Evolutionary conservation across 2,329 filamentous ascomycete genomes (phyloP), one percentile per base, ranked within the genome.

Genomic region (Proliferodiscus dingleyae): DNA sequence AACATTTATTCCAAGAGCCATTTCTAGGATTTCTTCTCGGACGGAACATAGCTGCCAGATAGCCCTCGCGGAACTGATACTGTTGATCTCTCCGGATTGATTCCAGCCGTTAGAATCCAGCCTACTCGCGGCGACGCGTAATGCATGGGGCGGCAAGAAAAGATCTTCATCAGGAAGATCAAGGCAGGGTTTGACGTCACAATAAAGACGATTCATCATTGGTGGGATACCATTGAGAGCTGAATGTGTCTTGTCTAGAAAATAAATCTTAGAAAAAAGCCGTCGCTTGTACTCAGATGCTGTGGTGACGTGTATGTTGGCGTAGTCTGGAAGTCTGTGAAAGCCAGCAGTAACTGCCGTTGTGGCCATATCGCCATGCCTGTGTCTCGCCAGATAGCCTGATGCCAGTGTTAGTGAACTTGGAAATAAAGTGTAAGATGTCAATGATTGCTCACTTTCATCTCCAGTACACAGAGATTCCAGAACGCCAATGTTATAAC

Each of bases 1-100:
- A 26, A 57, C 52, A 47, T 60, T 57, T 2, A 58, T 51, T 3
- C 58, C 58, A 9, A 62, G 45, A 4, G 59, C 54, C 26, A 59
- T 13, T 34, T 60, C 57, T 8, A 63, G 41, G 9, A 63, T 61
- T 29, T 61, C 58, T 38, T 63, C 61, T 24, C 59, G 52, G 22
- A 61, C 49, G 8, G 45, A 36, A 19, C 41, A 43, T 5, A 59
- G 37, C 9, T 50, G 42, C 11, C 52, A 42, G 21, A 47, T 52
- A n/a, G 48, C 52, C 44, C 60, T 43, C 7, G 42, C 30, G 7
- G 50, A 46, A 7, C 54, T 57, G 4, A 49, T 40, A 9, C 47
- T 24, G 30, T 55, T 39, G 2, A 57, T 49, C 5, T 53, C 41
- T 9, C 50, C 42, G n/a, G 49, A 41, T 6, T 29, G 51, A 28